Conservation (phyloP, 106 monocot genomes). For the Dendrobium officinale region DNA sequence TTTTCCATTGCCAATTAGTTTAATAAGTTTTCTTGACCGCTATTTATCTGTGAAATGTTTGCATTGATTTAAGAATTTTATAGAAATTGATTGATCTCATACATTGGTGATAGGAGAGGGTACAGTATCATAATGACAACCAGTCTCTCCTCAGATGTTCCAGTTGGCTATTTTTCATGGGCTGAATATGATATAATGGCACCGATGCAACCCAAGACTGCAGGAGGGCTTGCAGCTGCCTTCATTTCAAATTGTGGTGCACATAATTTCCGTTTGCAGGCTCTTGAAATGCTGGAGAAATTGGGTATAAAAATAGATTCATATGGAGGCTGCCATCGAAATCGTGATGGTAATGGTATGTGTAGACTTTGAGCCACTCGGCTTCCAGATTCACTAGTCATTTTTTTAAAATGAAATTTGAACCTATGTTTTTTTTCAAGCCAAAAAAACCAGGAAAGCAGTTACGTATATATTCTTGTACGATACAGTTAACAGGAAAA, state of each 20-base stretch:
- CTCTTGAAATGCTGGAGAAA: constrained; percentile 60
- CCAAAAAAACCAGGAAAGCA: not conserved
- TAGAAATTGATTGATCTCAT: constrained; percentile 3
- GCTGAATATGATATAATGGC: constrained; percentile 96
- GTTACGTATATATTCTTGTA: not conserved
- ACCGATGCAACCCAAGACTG: constrained; percentile 63
- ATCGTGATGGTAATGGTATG: constrained; percentile 69
- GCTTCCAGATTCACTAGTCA: not conserved
- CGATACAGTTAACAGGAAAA: not conserved
- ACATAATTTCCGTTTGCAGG: constrained; percentile 72
- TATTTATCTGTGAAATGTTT: not conserved
- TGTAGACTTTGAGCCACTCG: not conserved
- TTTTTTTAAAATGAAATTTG: not conserved
- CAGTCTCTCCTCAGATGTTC: constrained; percentile 81
- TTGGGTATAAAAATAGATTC: constrained; percentile 62
- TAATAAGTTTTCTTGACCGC: not conserved
- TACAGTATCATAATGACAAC: constrained; percentile 77
- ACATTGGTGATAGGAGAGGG: constrained; percentile 32
- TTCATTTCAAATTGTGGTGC: constrained; percentile 93
- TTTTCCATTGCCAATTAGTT: not conserved
- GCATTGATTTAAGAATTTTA: not conserved
- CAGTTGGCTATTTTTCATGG: constrained; percentile 92
- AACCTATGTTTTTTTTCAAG: not conserved
- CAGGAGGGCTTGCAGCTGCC: constrained; percentile 70
- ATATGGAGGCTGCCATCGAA: constrained; percentile 77